phyloP scores from a whole-genome alignment of 2,329 filamentous ascomycete species.

The Alternaria tenuissima region DNA sequence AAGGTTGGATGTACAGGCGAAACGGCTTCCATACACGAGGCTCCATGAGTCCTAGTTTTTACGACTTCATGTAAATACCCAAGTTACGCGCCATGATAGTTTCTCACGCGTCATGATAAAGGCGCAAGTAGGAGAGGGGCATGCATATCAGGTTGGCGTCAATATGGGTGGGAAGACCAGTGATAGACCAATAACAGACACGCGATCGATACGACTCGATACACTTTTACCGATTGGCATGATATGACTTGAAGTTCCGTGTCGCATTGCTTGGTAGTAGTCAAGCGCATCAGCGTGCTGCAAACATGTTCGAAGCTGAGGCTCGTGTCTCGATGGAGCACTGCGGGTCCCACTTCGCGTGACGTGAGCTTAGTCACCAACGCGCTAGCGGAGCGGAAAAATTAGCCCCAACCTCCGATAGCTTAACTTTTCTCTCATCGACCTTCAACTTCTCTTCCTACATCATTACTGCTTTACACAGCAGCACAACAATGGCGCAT shows the following conservation, averaged over 20 bases:
- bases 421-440: constrained; percentile 23
- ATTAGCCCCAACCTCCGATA: constrained; percentile 26
- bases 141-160: constrained; percentile 11
- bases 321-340: background rate
- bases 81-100: constrained; percentile 18
- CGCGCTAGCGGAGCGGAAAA: constrained; percentile 31
- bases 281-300: background rate
- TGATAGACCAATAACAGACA: constrained; percentile 9
- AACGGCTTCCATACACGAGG: constrained; percentile 4
- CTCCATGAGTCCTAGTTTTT: constrained; percentile 15
- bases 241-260: background rate
- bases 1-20: constrained; percentile 17
- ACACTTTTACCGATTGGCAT: background rate
- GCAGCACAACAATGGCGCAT: constrained; percentile 7
- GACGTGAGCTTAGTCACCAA: constrained; percentile 17
- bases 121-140: constrained; percentile 12
- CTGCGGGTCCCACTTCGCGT: constrained; percentile 1
- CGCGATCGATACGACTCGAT: background rate
- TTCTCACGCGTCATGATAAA: constrained; percentile 10
- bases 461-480: constrained; percentile 11
- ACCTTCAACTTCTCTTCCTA: constrained; percentile 14
- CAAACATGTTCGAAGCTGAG: background rate
- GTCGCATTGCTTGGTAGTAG: background rate
- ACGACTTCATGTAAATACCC: constrained; percentile 38
- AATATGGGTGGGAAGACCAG: constrained; percentile 7